Base-by-base conservation (phyloP, 2,329 filamentous ascomycete species). In the Harringtonia aguacate region DNA sequence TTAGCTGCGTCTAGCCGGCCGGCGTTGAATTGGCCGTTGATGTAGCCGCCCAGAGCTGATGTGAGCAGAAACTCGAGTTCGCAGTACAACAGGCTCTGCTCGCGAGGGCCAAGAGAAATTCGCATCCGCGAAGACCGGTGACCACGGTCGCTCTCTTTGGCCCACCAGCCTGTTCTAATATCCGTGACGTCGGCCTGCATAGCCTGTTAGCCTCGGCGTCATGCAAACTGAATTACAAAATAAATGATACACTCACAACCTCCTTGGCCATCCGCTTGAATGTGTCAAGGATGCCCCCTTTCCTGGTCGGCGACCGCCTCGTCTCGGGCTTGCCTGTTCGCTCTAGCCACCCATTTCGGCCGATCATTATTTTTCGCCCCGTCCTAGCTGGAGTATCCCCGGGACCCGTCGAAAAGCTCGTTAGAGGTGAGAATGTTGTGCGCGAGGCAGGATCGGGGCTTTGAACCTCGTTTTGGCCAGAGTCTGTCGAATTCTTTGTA, bases 21-120 rank as follows among this genome's bases (percentile, higher is more conserved):
- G n/a, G 65, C 66, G 51, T 72, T 67, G 45, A 76, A 63, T 54
- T 79, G 72, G 15, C 62, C 55, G 12, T 63, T 66, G 45, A 78
- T 69, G 58, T 74, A 79, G 12, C 60, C 56, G 45, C 76, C 69
- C 28, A 78, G 55, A 0, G 68, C 67, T 6, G 64, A 68, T 46
- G 66, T 68, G n/a, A 79, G 56, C 46, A 67, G 58, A 50, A 68
- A 79, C 53, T 77, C 73, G 8, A 79, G 66, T 55, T 79, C 75
- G 55, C 73, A 74, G 56, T 76, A 78, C 8, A 79, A 56, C 9
- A 79, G 65, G 40, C 69, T 73, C 53, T 79, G 75, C 57, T 77
- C 73, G 36, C 75, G 69, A 1, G 73, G 62, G 52, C 68, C 61
- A 4, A 79, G 64, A 0, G 73, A 76, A 50, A 77, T 72, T 20